Evolutionary conservation across 2,329 filamentous ascomycete species (phyloP).

Genomic region (Ophiobolus disseminans): DNA sequence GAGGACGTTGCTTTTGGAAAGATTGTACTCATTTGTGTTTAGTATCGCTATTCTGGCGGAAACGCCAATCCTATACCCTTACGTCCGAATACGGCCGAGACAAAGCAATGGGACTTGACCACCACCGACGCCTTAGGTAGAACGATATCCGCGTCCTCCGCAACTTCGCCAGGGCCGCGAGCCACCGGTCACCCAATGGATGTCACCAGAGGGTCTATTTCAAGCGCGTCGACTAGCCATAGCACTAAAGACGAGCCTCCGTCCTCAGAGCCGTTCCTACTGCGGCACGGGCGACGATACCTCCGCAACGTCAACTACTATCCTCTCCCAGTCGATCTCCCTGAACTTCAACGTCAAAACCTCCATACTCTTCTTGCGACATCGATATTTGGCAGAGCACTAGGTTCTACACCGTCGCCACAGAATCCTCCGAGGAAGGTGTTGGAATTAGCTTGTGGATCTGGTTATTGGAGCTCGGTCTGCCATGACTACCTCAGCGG

Average conservation of each 20-base stretch:
- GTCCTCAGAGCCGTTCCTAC: conserved; percentile 61
- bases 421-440: conserved; percentile 73
- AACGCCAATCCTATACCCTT: conserved; percentile 32
- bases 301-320: conserved; percentile 77
- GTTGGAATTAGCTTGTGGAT: conserved; percentile 86
- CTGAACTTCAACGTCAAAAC: conserved; percentile 86
- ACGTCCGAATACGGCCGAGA: conserved; percentile 41
- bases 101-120: conserved; percentile 47
- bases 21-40: conserved; percentile 19
- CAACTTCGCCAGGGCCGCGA: conserved; percentile 22
- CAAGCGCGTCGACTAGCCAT: conserved; percentile 44
- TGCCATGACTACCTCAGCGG: conserved; percentile 80
- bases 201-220: conserved; percentile 47
- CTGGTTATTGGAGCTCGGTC: conserved; percentile 87
- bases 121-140: conserved; percentile 46
- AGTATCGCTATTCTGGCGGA: conserved; percentile 47
- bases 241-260: conserved; percentile 35
- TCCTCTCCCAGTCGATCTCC: conserved; percentile 85
- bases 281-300: conserved; percentile 82
- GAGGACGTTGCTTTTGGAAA: conserved; percentile 4
- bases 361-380: conserved; percentile 82
- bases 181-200: conserved; percentile 41
- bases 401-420: conserved; percentile 73
- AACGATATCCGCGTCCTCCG: conserved; percentile 38
- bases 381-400: conserved; percentile 79